phyloP scores from a whole-genome alignment of 371 early-diverging fungal species.

The Umbelopsis sp. region DNA sequence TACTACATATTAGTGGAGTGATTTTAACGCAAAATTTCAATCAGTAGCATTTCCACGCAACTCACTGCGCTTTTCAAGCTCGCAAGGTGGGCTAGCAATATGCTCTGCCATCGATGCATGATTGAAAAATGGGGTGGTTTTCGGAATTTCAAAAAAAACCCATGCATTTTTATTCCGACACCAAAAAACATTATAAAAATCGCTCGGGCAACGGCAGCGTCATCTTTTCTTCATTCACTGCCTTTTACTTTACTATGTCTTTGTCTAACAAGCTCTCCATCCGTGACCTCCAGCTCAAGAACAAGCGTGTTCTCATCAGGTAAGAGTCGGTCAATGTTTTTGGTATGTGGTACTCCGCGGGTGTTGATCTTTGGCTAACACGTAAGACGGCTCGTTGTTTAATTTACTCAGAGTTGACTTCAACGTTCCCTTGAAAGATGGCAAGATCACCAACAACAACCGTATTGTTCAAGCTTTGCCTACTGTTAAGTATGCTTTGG shows the following conservation, averaged over 20 bases:
- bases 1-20: too few relatives aligned
- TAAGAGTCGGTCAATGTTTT: slow-evolving; percentile 29
- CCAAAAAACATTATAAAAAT: background rate
- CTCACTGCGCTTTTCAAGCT: too few relatives aligned
- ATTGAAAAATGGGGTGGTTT: background rate
- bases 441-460: slow-evolving; percentile 94
- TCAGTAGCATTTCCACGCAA: too few relatives aligned
- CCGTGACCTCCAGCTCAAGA: slow-evolving; percentile 82
- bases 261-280: slow-evolving; percentile 82
- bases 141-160: background rate
- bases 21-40: too few relatives aligned
- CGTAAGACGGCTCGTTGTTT: background rate
- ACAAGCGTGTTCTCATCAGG: slow-evolving; percentile 95
- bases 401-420: slow-evolving; percentile 88
- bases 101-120: background rate
- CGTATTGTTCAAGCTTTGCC: slow-evolving; percentile 97
- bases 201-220: background rate
- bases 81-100: too few relatives aligned
- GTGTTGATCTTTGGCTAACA: background rate
- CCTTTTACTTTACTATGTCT: slow-evolving; percentile 38
- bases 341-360: background rate
- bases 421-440: slow-evolving; percentile 96
- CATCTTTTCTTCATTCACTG: slow-evolving; percentile 17
- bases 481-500: slow-evolving; percentile 92
- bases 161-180: slow-evolving; percentile 16